These are phyloP conservation scores for Madurella fahalii DNA, from an alignment of 2,329 filamentous ascomycete genomes.

Conservation along the genomic window DNA sequence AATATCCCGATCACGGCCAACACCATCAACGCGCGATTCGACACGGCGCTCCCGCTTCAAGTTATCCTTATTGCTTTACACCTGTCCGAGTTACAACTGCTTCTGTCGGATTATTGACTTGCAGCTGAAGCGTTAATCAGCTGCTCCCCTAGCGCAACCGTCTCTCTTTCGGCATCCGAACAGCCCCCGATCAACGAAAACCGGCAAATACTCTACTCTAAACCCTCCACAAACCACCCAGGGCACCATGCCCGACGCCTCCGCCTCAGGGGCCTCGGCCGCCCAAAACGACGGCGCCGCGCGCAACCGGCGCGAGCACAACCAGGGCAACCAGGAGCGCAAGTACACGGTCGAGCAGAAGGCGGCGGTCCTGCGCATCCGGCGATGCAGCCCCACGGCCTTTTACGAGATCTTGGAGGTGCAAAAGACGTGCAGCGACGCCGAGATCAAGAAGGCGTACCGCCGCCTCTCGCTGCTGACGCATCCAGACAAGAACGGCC, in stretches of 20 bases:
- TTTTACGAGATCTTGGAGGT: slow-evolving; percentile 93
- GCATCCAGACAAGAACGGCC: slow-evolving; percentile 98
- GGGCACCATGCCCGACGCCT: slow-evolving; percentile 45
- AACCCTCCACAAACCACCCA: neutral
- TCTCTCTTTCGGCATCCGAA: neutral
- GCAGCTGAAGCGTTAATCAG: neutral
- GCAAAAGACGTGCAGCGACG: slow-evolving; percentile 63
- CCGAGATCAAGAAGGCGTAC: slow-evolving; percentile 96
- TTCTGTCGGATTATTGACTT: too few relatives aligned
- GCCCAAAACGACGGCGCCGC: slow-evolving; percentile 33
- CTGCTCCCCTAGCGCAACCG: neutral
- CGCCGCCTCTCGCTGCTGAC: slow-evolving; percentile 89
- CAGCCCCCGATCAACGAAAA: neutral
- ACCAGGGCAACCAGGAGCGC: slow-evolving; percentile 71
- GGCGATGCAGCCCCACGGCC: slow-evolving; percentile 75
- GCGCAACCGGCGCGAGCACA: slow-evolving; percentile 57
- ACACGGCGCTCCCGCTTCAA: too few relatives aligned
- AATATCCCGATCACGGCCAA: neutral
- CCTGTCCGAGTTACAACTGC: too few relatives aligned
- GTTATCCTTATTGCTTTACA: too few relatives aligned
- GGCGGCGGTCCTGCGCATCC: slow-evolving; percentile 83
- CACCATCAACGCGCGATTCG: neutral
- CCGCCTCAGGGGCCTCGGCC: slow-evolving; percentile 52
- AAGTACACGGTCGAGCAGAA: slow-evolving; percentile 88
- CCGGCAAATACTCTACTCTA: neutral